A percentile compares a stretch with the other conserved stretches of the same genome.
phyloP scores from a whole-genome alignment of 2,329 filamentous ascomycete species.

The Aspergillus fructus region DNA sequence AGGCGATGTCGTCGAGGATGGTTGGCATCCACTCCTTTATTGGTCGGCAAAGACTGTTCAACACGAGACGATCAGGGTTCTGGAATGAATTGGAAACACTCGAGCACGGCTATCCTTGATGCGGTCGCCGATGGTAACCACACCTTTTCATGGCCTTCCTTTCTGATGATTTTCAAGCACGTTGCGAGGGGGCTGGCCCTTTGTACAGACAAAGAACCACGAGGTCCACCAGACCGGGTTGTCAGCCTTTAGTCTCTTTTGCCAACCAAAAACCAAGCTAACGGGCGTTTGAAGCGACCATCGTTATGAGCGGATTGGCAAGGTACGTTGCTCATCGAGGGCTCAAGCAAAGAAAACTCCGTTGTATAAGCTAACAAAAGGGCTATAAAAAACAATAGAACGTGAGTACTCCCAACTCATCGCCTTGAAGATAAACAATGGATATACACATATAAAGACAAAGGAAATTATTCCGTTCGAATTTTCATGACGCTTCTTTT shows the following conservation, averaged over 20 bases:
- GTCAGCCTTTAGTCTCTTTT: not conserved
- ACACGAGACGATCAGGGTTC: not conserved
- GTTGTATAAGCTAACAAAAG: constrained; percentile 28
- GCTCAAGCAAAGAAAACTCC: constrained; percentile 27
- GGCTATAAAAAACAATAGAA: constrained; percentile 27
- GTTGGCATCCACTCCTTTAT: not conserved
- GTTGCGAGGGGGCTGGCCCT: not conserved
- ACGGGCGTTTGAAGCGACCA: not conserved
- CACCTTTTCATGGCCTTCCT: not conserved
- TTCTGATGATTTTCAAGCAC: not conserved
- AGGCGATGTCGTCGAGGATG: not conserved
- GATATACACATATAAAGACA: constrained; percentile 42
- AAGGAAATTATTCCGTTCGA: constrained; percentile 27
- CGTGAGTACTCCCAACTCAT: constrained; percentile 36
- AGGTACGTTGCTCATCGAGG: not conserved
- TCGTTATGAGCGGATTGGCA: not conserved
- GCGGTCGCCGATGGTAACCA: not conserved
- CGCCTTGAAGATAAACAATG: constrained; percentile 38
- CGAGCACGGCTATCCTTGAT: not conserved
- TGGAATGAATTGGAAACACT: not conserved
- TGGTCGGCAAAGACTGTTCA: not conserved
- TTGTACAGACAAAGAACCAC: constrained; percentile 1
- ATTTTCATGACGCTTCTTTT: constrained; percentile 34
- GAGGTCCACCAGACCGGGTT: not conserved
- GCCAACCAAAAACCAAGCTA: not conserved